Conservation (phyloP, 352 stramenopile genomes). For the Globisporangium solare region DNA sequence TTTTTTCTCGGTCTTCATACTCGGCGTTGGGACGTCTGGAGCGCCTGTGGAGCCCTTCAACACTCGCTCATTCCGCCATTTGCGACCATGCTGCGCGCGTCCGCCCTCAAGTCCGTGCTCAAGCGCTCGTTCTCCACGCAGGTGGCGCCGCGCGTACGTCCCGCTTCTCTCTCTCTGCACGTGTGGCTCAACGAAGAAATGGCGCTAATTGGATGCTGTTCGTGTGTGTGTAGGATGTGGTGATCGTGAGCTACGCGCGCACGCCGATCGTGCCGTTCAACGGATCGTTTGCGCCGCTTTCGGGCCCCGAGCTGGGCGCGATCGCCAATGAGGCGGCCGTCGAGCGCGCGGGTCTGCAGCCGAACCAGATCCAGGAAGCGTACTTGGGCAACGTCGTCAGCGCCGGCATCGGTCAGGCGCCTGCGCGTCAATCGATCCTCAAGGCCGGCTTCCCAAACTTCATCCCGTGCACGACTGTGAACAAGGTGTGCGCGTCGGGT, state of each 20-base stretch:
- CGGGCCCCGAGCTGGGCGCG: constrained; percentile 89
- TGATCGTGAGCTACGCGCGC: constrained; percentile 94
- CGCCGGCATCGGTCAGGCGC: constrained; percentile 95
- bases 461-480: constrained; percentile 97
- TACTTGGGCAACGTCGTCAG: constrained; percentile 98
- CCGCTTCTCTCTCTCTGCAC: background rate
- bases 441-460: constrained; percentile 89
- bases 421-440: constrained; percentile 91
- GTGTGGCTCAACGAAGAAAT: background rate
- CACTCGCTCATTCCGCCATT: background rate
- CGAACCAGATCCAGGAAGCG: constrained; percentile 91
- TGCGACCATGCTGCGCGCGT: constrained; percentile 19
- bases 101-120: constrained; percentile 18
- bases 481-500: constrained; percentile 97
- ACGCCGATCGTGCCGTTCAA: constrained; percentile 97
- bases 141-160: constrained; percentile 30
- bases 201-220: background rate
- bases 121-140: constrained; percentile 40
- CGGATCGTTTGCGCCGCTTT: constrained; percentile 85
- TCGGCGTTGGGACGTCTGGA: constrained; percentile 2
- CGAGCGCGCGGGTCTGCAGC: constrained; percentile 64
- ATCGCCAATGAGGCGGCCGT: constrained; percentile 88
- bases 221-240: constrained; percentile 59
- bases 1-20: constrained; percentile 10
- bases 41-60: no score